Conservation (phyloP, 73 alveolate genomes). For the Halteria grandinella region DNA sequence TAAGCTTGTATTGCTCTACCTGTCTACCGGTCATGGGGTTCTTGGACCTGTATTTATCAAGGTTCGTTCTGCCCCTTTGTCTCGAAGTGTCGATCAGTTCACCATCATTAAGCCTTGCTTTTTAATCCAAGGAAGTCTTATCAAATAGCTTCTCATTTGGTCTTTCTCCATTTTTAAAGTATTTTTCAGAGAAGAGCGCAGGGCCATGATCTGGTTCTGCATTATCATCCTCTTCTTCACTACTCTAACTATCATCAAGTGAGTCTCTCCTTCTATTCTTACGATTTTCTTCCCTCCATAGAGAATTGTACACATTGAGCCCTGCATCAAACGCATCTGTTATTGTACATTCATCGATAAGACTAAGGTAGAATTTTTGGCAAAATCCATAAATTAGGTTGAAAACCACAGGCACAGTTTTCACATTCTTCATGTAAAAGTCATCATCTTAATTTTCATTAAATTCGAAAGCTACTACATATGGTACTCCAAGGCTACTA, state of each 20-base stretch:
- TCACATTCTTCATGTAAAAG: conserved; percentile 28
- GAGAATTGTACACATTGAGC: too few relatives aligned
- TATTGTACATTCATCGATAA: conserved; percentile 39
- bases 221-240: neutral
- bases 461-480: conserved; percentile 62
- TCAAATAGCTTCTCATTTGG: conserved; percentile 54
- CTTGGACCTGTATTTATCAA: neutral
- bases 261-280: conserved; percentile 22
- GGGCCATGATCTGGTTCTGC: conserved; percentile 58
- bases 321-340: too few relatives aligned
- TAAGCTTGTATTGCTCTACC: conserved; percentile 17
- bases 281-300: too few relatives aligned
- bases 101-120: conserved; percentile 31
- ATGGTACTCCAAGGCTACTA: conserved; percentile 55
- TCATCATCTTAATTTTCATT: conserved; percentile 5
- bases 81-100: conserved; percentile 54
- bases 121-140: conserved; percentile 16
- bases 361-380: conserved; percentile 47
- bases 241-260: conserved; percentile 5
- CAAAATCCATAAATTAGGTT: conserved; percentile 65
- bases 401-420: conserved; percentile 32
- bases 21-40: conserved; percentile 68
- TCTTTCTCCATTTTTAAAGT: too few relatives aligned
- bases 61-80: conserved; percentile 61
- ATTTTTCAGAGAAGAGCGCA: conserved; percentile 18